A percentile compares a stretch with the other conserved stretches of the same genome.
Conservation (phyloP, 352 stramenopile species). For the Pythium rishiriense region DNA sequence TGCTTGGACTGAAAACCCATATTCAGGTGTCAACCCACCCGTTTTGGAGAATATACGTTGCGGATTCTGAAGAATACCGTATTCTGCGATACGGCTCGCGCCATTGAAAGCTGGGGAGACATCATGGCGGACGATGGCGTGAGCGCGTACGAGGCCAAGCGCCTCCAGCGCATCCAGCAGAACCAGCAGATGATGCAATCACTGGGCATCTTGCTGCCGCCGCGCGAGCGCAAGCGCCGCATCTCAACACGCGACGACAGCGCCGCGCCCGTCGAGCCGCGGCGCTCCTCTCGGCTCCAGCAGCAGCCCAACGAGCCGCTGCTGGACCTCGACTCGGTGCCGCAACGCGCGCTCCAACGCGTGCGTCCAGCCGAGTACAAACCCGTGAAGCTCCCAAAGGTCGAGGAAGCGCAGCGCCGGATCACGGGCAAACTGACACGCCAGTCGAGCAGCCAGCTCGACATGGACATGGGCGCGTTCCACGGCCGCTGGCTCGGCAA, state of each 20-base stretch:
- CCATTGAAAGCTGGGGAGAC: too few relatives aligned
- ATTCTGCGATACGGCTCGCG: too few relatives aligned
- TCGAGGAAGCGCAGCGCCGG: background rate
- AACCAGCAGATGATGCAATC: conserved; percentile 48
- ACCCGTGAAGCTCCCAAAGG: conserved; percentile 1
- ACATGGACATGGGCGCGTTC: conserved; percentile 42
- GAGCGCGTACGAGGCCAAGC: conserved; percentile 64
- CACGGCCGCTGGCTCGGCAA: conserved; percentile 50
- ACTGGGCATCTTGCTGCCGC: conserved; percentile 31
- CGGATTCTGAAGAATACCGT: too few relatives aligned
- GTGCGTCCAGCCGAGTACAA: background rate
- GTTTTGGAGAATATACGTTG: background rate
- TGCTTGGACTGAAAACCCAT: background rate
- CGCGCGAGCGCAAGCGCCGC: conserved; percentile 12
- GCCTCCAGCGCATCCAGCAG: conserved; percentile 46
- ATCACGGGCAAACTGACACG: conserved; percentile 2
- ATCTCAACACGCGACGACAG: conserved; percentile 6
- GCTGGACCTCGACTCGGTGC: conserved; percentile 1
- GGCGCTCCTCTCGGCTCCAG: conserved; percentile 19
- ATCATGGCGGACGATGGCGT: conserved; percentile 12
- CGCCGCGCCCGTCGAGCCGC: background rate
- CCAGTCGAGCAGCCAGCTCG: conserved; percentile 27
- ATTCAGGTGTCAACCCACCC: background rate
- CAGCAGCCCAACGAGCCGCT: background rate
- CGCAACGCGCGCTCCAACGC: background rate